phyloP scores from a whole-genome alignment of 306 rosid genomes.

The Dalbergia cultrata region DNA sequence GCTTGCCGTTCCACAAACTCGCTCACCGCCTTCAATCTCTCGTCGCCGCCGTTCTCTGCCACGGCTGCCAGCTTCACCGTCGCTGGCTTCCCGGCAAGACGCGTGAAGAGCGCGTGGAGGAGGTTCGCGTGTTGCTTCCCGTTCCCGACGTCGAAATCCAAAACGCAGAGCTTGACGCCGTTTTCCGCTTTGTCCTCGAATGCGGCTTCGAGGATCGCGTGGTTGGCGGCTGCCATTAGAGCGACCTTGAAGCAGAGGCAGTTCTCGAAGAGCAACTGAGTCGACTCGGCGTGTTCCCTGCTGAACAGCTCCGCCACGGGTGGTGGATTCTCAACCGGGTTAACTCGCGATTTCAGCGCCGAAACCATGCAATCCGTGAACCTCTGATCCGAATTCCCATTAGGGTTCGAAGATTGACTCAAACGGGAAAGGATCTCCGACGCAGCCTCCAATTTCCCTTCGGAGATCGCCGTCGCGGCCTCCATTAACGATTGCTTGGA shows the following conservation, averaged over 20 bases:
- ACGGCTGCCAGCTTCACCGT: slow-evolving; percentile 61
- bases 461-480: slow-evolving; percentile 71
- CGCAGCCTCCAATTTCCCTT: slow-evolving; percentile 59
- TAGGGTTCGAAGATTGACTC: slow-evolving; percentile 36
- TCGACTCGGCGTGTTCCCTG: slow-evolving; percentile 52
- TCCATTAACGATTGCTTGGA: slow-evolving; percentile 70
- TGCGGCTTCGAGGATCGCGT: slow-evolving; percentile 71
- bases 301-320: slow-evolving; percentile 53
- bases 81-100: slow-evolving; percentile 40
- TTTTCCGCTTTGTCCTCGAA: slow-evolving; percentile 43
- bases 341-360: slow-evolving; percentile 63
- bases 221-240: slow-evolving; percentile 65
- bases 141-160: slow-evolving; percentile 76
- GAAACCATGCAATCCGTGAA: slow-evolving; percentile 54
- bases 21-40: slow-evolving; percentile 44
- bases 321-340: slow-evolving; percentile 52
- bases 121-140: slow-evolving; percentile 67
- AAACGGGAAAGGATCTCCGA: slow-evolving; percentile 69
- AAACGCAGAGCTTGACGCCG: slow-evolving; percentile 56
- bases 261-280: slow-evolving; percentile 23
- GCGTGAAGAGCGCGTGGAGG: slow-evolving; percentile 52
- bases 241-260: slow-evolving; percentile 44
- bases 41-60: slow-evolving; percentile 47
- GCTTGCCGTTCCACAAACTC: slow-evolving; percentile 54
- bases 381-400: slow-evolving; percentile 60